Percentiles rank a stretch among this genome's conserved stretches.
phyloP scores from a whole-genome alignment of 352 stramenopile species.

The Phytophthora foliorum region DNA sequence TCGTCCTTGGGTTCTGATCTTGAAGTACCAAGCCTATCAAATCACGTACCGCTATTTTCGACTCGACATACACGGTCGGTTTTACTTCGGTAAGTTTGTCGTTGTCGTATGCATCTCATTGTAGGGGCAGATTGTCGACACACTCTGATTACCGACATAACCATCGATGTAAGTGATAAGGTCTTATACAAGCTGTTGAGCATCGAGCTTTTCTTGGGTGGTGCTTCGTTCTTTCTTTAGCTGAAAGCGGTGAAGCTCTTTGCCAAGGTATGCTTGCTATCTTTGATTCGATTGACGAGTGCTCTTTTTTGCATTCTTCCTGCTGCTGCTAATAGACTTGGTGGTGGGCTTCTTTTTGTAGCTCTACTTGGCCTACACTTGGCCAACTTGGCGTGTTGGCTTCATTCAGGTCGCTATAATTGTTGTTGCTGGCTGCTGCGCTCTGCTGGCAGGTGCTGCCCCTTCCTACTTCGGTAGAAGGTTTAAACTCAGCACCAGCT shows the following conservation, averaged over 20 bases:
- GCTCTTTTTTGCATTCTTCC: slow-evolving; percentile 5
- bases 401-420: slow-evolving; percentile 29
- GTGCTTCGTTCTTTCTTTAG: slow-evolving; percentile 44
- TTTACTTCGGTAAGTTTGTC: slow-evolving; percentile 27
- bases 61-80: slow-evolving; percentile 8
- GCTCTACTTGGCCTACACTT: slow-evolving; percentile 5
- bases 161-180: slow-evolving; percentile 14
- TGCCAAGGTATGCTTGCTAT: slow-evolving; percentile 31
- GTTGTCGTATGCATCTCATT: slow-evolving; percentile 7
- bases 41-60: slow-evolving; percentile 26
- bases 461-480: slow-evolving; percentile 13
- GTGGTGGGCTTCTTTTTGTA: slow-evolving; percentile 33
- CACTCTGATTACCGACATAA: slow-evolving; percentile 7
- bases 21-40: slow-evolving; percentile 24
- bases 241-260: slow-evolving; percentile 12
- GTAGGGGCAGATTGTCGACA: slow-evolving; percentile 10
- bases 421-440: slow-evolving; percentile 39
- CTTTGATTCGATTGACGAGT: slow-evolving; percentile 22
- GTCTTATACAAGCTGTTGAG: slow-evolving; percentile 1
- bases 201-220: slow-evolving; percentile 37
- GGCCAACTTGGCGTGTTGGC: slow-evolving; percentile 12
- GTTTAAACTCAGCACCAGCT: not conserved
- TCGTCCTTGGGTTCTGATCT: slow-evolving; percentile 28
- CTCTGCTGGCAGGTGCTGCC: slow-evolving; percentile 16
- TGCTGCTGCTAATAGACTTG: slow-evolving; percentile 34